Evolutionary conservation across 2,329 filamentous ascomycete species (phyloP).

Genomic region (Verticillium dahliae): DNA sequence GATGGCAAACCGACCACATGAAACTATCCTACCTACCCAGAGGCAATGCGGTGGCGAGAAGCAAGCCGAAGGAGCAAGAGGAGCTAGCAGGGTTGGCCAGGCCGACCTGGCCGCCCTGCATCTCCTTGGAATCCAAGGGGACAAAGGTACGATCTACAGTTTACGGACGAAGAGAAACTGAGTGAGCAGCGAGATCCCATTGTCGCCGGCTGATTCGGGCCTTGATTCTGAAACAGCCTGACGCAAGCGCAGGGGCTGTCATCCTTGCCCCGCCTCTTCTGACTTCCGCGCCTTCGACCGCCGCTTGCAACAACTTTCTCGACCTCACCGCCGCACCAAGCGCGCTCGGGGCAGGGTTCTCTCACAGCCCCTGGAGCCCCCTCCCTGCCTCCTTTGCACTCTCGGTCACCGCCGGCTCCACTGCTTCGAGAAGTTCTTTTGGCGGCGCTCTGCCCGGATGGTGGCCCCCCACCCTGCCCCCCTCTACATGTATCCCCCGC

Average conservation of each 20-base stretch:
- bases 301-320: neutral
- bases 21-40: neutral
- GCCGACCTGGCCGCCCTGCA: neutral
- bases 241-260: conserved; percentile 23
- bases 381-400: neutral
- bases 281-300: conserved; percentile 6
- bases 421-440: conserved; percentile 13
- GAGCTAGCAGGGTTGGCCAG: neutral
- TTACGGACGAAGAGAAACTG: neutral
- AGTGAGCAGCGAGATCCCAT: neutral
- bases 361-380: neutral
- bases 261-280: conserved; percentile 1
- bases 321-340: conserved; percentile 5
- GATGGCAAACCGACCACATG: neutral
- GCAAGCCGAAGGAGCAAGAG: neutral
- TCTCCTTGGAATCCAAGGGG: neutral
- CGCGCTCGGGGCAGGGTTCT: conserved; percentile 5
- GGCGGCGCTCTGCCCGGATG: neutral
- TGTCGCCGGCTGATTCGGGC: neutral
- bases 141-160: neutral
- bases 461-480: neutral
- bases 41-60: neutral
- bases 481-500: conserved; percentile 5
- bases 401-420: conserved; percentile 6
- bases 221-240: conserved; percentile 29